Evolutionary conservation across 768 basidiomycete species (phyloP).

Genomic region (Suillus subalutaceus): DNA sequence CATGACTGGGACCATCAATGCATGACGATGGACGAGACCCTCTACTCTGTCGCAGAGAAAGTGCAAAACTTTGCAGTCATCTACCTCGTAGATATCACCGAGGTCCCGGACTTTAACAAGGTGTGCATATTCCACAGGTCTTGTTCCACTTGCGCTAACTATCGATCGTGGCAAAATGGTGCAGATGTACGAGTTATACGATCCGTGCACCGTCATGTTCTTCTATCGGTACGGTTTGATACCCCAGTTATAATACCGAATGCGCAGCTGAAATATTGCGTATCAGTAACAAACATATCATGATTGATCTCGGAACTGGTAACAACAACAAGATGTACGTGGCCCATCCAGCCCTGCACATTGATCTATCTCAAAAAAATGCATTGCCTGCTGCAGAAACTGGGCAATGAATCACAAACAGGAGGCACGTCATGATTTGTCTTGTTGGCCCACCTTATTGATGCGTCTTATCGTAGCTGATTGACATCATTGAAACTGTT

Average conservation of each 20-base stretch:
- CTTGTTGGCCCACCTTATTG: not conserved
- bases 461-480: slow-evolving; percentile 55
- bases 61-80: slow-evolving; percentile 99
- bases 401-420: slow-evolving; percentile 99
- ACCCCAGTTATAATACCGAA: not conserved
- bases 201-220: slow-evolving; percentile 97
- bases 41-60: slow-evolving; percentile 90
- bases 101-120: slow-evolving; percentile 99
- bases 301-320: slow-evolving; percentile 99
- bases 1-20: slow-evolving; percentile 93
- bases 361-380: not conserved
- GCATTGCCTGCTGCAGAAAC: slow-evolving; percentile 56
- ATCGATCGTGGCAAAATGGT: slow-evolving; percentile 6
- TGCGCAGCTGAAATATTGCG: slow-evolving; percentile 2
- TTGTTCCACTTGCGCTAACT: not conserved
- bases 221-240: slow-evolving; percentile 80
- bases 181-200: slow-evolving; percentile 99
- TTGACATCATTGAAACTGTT: slow-evolving; percentile 98
- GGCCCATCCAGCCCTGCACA: not conserved
- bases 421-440: slow-evolving; percentile 58
- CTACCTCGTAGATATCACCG: slow-evolving; percentile 92
- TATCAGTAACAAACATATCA: slow-evolving; percentile 94
- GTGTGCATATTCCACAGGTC: slow-evolving; percentile 37
- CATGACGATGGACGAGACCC: slow-evolving; percentile 99
- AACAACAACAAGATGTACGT: slow-evolving; percentile 99